Conservation (phyloP, 768 basidiomycete species). For the Collybia mongolica region DNA sequence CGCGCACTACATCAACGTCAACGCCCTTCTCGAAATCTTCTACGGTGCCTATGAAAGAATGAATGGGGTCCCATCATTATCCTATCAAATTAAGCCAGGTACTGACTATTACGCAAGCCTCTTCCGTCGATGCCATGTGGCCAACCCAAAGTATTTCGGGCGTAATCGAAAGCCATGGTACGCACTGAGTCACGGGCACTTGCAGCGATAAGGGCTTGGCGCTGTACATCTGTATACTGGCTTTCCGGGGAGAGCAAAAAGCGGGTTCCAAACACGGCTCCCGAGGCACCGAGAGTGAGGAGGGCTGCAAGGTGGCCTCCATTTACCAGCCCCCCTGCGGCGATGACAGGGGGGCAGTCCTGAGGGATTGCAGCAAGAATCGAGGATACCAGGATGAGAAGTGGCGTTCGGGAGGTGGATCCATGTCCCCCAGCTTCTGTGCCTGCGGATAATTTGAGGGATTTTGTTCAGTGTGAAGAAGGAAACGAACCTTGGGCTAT, state of each 20-base stretch:
- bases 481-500: constrained; percentile 67
- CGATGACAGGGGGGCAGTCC: constrained; percentile 55
- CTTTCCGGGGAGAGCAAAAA: constrained; percentile 71
- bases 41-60: constrained; percentile 40
- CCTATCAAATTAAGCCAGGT: not conserved
- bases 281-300: constrained; percentile 66
- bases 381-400: constrained; percentile 57
- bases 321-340: constrained; percentile 70
- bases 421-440: constrained; percentile 84
- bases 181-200: constrained; percentile 46
- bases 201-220: constrained; percentile 49
- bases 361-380: constrained; percentile 44
- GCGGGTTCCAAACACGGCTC: constrained; percentile 71
- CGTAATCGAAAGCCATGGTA: constrained; percentile 64
- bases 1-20: constrained; percentile 37
- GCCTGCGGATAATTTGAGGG: constrained; percentile 39
- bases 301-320: constrained; percentile 66
- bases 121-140: constrained; percentile 63
- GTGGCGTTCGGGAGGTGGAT: constrained; percentile 49
- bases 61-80: not conserved
- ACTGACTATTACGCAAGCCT: constrained; percentile 51
- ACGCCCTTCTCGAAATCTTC: constrained; percentile 53
- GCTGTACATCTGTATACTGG: constrained; percentile 53
- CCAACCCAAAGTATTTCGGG: constrained; percentile 56
- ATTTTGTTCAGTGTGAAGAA: constrained; percentile 3